Base-by-base conservation (phyloP, 2,329 filamentous ascomycete genomes). In the Exophiala alcalophila region DNA sequence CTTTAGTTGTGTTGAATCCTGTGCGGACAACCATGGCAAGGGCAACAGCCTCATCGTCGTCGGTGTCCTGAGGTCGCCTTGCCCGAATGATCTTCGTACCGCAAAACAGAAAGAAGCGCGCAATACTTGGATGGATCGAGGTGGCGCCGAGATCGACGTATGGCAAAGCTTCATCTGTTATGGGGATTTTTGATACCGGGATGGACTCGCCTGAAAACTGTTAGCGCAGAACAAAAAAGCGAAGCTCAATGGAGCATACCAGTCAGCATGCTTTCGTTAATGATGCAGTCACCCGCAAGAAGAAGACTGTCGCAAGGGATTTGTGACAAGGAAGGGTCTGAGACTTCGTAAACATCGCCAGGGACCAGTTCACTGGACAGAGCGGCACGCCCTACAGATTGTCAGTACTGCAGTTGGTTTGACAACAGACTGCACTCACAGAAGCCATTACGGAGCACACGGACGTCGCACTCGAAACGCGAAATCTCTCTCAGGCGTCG, bases 181-280 rank as follows among this genome's bases (percentile, higher is more conserved):
- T 82, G 1, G 92, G 90, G 2, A 82, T 74, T 65, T 98, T 98
- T 2, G 90, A 95, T 1, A 98, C 91, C 2, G 92, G 94, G 4
- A 98, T 90, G 27, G 92, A 97, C 71, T 98, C 92, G 44, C 91
- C 85, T 78, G 12, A 8, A n/a, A 20, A 11, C 5, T 20, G 18
- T 50, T 23, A 50, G 33, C 10, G 33, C 11, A 42, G 40, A 35
- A n/a, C 8, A 21, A 19, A 31, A 15, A 21, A 11, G 23, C 15
- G 15, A 11, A 16, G 2, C 14, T 19, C 9, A 10, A n/a, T 25
- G 5, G 8, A 15, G 50, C 60, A 52, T 60, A 75, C 72, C 80
- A 26, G 92, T 98, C 24, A 98, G 78, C 92, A 98, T 98, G 67
- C 92, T 97, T 67, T 98, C 92, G 59, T 98, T 98, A 53, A 98